Base-by-base conservation (phyloP, 495 filamentous ascomycete species). In the Tuber aestivum region DNA sequence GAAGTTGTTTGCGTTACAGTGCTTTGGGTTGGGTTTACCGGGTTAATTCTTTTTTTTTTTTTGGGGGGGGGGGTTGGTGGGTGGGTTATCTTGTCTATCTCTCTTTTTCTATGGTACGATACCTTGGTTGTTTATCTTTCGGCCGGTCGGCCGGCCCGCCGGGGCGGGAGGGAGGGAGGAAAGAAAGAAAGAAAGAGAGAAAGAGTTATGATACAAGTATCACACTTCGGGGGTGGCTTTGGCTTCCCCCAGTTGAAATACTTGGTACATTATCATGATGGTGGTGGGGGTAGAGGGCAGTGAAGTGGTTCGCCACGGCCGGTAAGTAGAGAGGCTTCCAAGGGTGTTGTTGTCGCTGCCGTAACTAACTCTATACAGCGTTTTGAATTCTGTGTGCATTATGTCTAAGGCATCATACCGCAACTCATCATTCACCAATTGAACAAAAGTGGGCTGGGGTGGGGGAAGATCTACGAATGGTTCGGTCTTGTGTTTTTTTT, bases 161-260 rank as follows among this genome's bases (percentile, higher is more conserved):
- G 23, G 48, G 48, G n/a, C 56, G 56, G 56, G 56, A 65, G 56
- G 56, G 56, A 65, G 56, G 56, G 50, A n/a, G n/a, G n/a, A n/a
- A n/a, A n/a, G n/a, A n/a, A n/a, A n/a, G n/a, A n/a, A n/a, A n/a
- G n/a, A n/a, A n/a, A n/a, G n/a, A n/a, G n/a, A n/a, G n/a, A n/a
- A n/a, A n/a, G n/a, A n/a, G n/a, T n/a, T n/a, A n/a, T n/a, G n/a
- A n/a, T n/a, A n/a, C n/a, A n/a, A n/a, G n/a, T n/a, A n/a, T n/a
- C n/a, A n/a, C n/a, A n/a, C n/a, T n/a, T n/a, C n/a, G n/a, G n/a
- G n/a, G n/a, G n/a, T n/a, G n/a, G n/a, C n/a, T n/a, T n/a, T n/a
- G n/a, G n/a, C n/a, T n/a, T n/a, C n/a, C n/a, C n/a, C n/a, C n/a
- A n/a, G n/a, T n/a, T n/a, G n/a, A n/a, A n/a, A n/a, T n/a, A n/a